Conservation (phyloP, 345 rosid genomes). For the Isatis tinctoria region DNA sequence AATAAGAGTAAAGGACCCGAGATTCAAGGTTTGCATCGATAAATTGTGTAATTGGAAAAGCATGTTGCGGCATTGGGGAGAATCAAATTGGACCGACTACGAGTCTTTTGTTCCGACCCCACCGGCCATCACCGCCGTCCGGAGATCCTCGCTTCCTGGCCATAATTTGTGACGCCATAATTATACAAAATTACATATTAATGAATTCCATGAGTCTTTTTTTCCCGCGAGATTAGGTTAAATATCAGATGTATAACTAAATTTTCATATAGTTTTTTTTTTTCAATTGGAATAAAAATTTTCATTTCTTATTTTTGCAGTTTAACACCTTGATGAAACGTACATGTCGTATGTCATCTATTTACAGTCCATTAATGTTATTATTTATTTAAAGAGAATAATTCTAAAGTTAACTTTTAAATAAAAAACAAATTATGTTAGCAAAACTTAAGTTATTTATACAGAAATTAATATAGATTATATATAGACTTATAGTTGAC, state of each 20-base stretch:
- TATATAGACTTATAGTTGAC: background rate
- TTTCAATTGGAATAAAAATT: constrained; percentile 4
- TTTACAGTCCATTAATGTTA: background rate
- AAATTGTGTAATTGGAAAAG: constrained; percentile 80
- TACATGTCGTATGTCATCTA: background rate
- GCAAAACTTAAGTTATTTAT: background rate
- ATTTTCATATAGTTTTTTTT: background rate
- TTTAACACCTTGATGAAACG: background rate
- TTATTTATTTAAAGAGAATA: background rate
- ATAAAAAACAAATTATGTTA: background rate
- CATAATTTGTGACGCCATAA: constrained; percentile 8
- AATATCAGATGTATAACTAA: background rate
- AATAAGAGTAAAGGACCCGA: constrained; percentile 51
- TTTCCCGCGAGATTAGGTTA: constrained; percentile 6
- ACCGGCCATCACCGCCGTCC: constrained; percentile 49
- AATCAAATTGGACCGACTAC: constrained; percentile 75
- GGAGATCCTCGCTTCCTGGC: constrained; percentile 8
- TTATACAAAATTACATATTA: background rate
- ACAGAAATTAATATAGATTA: background rate
- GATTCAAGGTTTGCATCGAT: constrained; percentile 70
- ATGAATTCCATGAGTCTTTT: background rate
- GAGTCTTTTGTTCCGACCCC: constrained; percentile 57
- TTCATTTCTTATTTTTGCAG: background rate
- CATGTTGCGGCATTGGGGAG: constrained; percentile 94
- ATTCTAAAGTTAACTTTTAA: background rate